phyloP scores from a whole-genome alignment of 1,284 basidiomycete genomes.

The Tremellales sp. region DNA sequence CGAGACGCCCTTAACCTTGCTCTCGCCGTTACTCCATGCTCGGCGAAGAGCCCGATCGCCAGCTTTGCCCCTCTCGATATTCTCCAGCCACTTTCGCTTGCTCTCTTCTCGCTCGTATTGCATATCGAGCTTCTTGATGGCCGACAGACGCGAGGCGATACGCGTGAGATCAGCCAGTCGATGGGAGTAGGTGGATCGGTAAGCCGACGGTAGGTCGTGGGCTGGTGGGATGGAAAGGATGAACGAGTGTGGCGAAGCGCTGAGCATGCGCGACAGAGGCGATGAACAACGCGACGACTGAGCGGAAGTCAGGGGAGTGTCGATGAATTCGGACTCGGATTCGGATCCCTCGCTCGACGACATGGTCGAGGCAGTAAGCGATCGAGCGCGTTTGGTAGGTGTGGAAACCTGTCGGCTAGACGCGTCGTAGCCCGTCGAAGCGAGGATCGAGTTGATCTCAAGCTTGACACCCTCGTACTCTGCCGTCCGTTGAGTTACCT shows the following conservation, averaged over 20 bases:
- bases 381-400: slow-evolving; percentile 6
- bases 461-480: slow-evolving; percentile 30
- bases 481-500: slow-evolving; percentile 25
- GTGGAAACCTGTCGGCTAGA: slow-evolving; percentile 4
- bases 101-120: slow-evolving; percentile 45
- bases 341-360: slow-evolving; percentile 8
- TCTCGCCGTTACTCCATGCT: slow-evolving; percentile 35
- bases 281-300: slow-evolving; percentile 20
- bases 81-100: slow-evolving; percentile 44
- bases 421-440: slow-evolving; percentile 18
- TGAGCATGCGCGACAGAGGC: slow-evolving; percentile 2
- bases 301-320: slow-evolving; percentile 34
- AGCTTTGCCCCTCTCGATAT: slow-evolving; percentile 35
- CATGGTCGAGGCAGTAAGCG: slow-evolving; percentile 14
- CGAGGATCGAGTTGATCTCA: slow-evolving; percentile 31
- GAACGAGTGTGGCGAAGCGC: slow-evolving; percentile 25
- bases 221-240: slow-evolving; percentile 39
- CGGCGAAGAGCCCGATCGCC: slow-evolving; percentile 38
- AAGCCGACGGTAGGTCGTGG: slow-evolving; percentile 27
- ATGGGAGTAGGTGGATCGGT: slow-evolving; percentile 31
- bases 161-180: slow-evolving; percentile 34
- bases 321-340: slow-evolving; percentile 19
- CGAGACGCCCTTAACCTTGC: slow-evolving; percentile 3
- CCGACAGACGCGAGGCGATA: slow-evolving; percentile 31
- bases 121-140: slow-evolving; percentile 33